These are phyloP conservation scores for Tetraselmis striata DNA, from an alignment of 139 green algal species.

Conservation along the genomic window DNA sequence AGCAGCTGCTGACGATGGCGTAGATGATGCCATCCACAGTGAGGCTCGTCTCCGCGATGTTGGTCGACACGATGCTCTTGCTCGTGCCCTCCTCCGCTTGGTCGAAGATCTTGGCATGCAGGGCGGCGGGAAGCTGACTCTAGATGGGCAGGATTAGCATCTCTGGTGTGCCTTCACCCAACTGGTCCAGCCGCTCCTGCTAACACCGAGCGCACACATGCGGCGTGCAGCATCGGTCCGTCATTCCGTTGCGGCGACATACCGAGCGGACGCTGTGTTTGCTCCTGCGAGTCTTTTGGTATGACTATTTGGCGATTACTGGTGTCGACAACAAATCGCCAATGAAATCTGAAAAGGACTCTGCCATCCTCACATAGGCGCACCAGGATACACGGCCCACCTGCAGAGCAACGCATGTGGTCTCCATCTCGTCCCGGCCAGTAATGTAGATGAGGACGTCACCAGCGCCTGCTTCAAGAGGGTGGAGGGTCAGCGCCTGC, in stretches of 20 bases:
- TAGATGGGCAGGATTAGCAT: slow-evolving; percentile 95
- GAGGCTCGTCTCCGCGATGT: slow-evolving; percentile 94
- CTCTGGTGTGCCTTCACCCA: slow-evolving; percentile 57
- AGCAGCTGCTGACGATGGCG: slow-evolving; percentile 88
- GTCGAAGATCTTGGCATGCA: slow-evolving; percentile 97
- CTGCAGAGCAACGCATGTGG: slow-evolving; percentile 78
- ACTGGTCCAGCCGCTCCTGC: slow-evolving; percentile 68
- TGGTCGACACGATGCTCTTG: slow-evolving; percentile 92
- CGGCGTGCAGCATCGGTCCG: too few species aligned
- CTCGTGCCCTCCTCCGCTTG: slow-evolving; percentile 74
- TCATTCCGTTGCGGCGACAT: too few species aligned
- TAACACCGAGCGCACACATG: too few species aligned
- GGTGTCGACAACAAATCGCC: too few species aligned
- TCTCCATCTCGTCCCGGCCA: slow-evolving; percentile 94
- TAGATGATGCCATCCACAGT: slow-evolving; percentile 95
- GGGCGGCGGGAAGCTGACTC: slow-evolving; percentile 81
- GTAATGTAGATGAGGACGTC: slow-evolving; percentile 99
- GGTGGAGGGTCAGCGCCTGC: slow-evolving; percentile 89
- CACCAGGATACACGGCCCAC: too few species aligned
- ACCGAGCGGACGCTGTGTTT: too few species aligned
- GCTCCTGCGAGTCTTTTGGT: too few species aligned
- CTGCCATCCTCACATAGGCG: too few species aligned
- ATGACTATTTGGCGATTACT: too few species aligned
- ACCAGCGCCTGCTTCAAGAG: slow-evolving; percentile 71
- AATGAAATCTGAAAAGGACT: too few species aligned